Evolutionary conservation across 257 asterid species (phyloP).

Genomic region (Solanum tarapatanum): DNA sequence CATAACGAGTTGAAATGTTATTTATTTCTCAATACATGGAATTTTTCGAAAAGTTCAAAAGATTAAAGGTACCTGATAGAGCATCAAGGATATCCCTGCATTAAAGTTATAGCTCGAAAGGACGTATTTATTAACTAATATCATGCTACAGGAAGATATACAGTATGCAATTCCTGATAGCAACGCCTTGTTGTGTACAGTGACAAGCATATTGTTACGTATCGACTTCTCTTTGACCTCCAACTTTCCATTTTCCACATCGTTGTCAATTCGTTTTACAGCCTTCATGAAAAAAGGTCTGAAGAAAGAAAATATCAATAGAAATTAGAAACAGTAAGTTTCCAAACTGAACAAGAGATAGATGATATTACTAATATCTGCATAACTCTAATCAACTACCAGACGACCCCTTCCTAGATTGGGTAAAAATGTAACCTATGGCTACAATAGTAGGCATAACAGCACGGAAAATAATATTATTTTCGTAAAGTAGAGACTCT

Average conservation of each 20-base stretch:
- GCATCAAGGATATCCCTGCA: constrained; percentile 89
- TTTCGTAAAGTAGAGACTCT: neutral
- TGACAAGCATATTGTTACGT: constrained; percentile 22
- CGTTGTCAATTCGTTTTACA: constrained; percentile 24
- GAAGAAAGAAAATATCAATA: neutral
- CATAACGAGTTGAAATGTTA: neutral
- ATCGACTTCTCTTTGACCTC: constrained; percentile 31
- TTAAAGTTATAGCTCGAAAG: constrained; percentile 80
- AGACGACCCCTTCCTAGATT: neutral
- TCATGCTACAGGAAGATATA: constrained; percentile 84
- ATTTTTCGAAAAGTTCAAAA: neutral
- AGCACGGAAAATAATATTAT: neutral
- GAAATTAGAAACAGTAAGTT: neutral
- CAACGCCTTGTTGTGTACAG: constrained; percentile 47
- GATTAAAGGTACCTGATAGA: constrained; percentile 62
- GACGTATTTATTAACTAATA: constrained; percentile 78
- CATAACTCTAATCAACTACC: neutral
- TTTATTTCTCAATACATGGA: neutral
- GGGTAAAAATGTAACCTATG: neutral
- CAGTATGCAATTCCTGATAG: constrained; percentile 80
- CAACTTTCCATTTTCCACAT: constrained; percentile 49
- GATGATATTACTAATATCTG: neutral
- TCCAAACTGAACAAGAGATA: neutral
- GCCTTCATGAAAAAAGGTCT: constrained; percentile 31
- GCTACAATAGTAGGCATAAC: neutral